These are phyloP conservation scores for Phytophthora meadii DNA, from an alignment of 352 stramenopile genomes.

Conservation along the genomic window DNA sequence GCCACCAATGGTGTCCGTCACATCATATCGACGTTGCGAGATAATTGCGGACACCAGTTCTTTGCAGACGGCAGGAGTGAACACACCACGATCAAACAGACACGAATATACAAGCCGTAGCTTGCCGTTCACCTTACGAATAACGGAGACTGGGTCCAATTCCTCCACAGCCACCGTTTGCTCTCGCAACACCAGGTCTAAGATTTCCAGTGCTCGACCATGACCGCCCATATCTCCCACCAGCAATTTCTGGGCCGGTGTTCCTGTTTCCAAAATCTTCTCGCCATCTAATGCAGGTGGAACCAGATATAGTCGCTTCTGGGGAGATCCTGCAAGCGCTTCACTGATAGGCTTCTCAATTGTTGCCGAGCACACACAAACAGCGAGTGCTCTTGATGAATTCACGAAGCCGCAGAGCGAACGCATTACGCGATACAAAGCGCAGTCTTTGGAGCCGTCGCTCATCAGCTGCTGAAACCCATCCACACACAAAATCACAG, in stretches of 20 bases:
- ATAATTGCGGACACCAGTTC: neutral
- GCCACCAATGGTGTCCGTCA: neutral
- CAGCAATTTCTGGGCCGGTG: too few species aligned
- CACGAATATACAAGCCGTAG: too few species aligned
- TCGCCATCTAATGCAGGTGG: neutral
- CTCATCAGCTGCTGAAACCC: neutral
- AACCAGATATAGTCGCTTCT: neutral
- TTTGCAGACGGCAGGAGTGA: too few species aligned
- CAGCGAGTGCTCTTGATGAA: neutral
- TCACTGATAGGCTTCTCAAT: neutral
- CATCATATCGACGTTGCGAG: neutral
- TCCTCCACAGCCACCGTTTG: too few species aligned
- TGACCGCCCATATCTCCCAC: too few species aligned
- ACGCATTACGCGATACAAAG: neutral
- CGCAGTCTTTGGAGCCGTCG: neutral
- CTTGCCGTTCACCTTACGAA: too few species aligned
- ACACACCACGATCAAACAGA: too few species aligned
- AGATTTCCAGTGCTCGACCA: too few species aligned
- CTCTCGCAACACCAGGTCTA: too few species aligned
- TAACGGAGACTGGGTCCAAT: too few species aligned
- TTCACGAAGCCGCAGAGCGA: neutral
- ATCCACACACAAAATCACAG: neutral
- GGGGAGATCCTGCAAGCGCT: neutral
- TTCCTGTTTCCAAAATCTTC: neutral
- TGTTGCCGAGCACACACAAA: conserved; percentile 1